These are phyloP conservation scores for Fusarium nisikadoi DNA, from an alignment of 2,329 filamentous ascomycete species.

Conservation along the genomic window DNA sequence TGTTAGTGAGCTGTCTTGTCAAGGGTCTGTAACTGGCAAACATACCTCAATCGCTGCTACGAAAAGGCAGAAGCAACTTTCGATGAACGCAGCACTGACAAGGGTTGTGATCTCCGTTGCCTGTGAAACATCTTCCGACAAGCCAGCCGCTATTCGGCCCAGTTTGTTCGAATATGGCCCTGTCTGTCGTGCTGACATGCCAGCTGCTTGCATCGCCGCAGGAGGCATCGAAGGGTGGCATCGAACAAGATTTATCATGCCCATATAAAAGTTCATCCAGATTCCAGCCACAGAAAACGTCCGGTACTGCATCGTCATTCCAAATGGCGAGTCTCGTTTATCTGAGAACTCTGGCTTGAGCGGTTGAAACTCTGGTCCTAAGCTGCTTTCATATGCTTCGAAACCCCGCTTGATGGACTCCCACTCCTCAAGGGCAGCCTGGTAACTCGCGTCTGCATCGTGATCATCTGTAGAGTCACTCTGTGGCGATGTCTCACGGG, in stretches of 20 bases:
- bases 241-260: slow-evolving; percentile 82
- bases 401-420: slow-evolving; percentile 78
- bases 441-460: slow-evolving; percentile 72
- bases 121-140: slow-evolving; percentile 65
- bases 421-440: slow-evolving; percentile 83
- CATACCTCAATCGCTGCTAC: slow-evolving; percentile 81
- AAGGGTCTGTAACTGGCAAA: not conserved
- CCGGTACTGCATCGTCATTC: slow-evolving; percentile 81
- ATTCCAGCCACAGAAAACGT: slow-evolving; percentile 88
- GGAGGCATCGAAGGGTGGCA: slow-evolving; percentile 92
- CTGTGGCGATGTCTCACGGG: slow-evolving; percentile 56
- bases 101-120: slow-evolving; percentile 75
- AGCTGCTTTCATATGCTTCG: slow-evolving; percentile 69
- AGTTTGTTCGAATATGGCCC: slow-evolving; percentile 76
- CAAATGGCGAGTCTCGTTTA: slow-evolving; percentile 78
- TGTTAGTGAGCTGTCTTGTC: slow-evolving; percentile 27
- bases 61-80: slow-evolving; percentile 84
- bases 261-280: slow-evolving; percentile 89
- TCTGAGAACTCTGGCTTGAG: slow-evolving; percentile 73
- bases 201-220: slow-evolving; percentile 86
- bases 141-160: slow-evolving; percentile 81
- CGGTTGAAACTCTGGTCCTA: slow-evolving; percentile 81
- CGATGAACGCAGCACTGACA: slow-evolving; percentile 83
- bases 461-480: slow-evolving; percentile 60
- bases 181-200: slow-evolving; percentile 79